Base-by-base conservation (phyloP, 352 stramenopile genomes). In the Pythium sukuiense region DNA sequence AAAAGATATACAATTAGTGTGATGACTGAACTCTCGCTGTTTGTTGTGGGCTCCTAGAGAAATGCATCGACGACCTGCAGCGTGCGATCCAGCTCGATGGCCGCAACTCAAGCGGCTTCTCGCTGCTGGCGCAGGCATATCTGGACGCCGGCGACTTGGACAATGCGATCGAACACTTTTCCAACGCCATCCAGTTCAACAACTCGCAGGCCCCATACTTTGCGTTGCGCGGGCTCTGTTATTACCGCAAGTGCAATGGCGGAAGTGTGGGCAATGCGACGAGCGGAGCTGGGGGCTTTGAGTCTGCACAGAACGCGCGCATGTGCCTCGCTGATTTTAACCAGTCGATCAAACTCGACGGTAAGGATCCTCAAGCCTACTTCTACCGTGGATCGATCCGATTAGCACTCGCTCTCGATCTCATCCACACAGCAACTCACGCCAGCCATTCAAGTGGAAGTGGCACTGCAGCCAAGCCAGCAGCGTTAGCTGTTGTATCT, bases 31-130 rank as follows among this genome's bases (percentile, higher is more conserved):
- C 20, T 24, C 20, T 24, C 20, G 20, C 20, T 24, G 20, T 24
- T 24, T 24, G 20, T 24, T 24, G 20, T 24, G 20, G n/a, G 4
- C 13, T 37, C 37, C 14, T 27, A 72, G 26, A 58, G 3, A 87
- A 83, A 59, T 94, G 85, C 52, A 90, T 92, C 35, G 82, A 90
- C 27, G 83, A 94, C 39, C 72, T 94, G 29, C 73, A 88, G 63
- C 62, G 67, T 16, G 85, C 85, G 3, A 89, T 92, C 55, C 81
- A 89, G 58, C 69, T 94, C 46, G 85, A 94, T 48, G 45, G 79
- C 32, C 79, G 81, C 27, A 94, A 92, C 26, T 66, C 83, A 0
- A 80, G 77, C 5, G 83, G 72, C 2, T 92, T 89, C 59, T 80
- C 63, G 30, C 72, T 73, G 12, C 69, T 94, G 5, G 83, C 74